Percentiles rank a stretch among this genome's conserved stretches.
phyloP scores from a whole-genome alignment of 2,329 filamentous ascomycete species.

The Arthrobotrys megalospora region DNA sequence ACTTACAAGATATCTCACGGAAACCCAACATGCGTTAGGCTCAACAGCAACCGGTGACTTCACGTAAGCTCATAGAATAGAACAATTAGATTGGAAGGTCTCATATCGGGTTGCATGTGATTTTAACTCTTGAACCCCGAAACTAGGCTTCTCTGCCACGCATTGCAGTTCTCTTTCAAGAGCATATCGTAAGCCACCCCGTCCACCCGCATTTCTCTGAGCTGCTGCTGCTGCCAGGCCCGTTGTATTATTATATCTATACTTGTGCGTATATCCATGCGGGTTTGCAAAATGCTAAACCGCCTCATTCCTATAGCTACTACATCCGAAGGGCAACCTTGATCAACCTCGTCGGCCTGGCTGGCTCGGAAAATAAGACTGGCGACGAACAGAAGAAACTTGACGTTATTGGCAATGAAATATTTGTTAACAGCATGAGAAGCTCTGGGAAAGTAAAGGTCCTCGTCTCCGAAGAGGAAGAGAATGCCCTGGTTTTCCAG shows the following conservation, averaged over 20 bases:
- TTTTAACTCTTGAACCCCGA: conserved; percentile 7
- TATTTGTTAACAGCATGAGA: conserved; percentile 96
- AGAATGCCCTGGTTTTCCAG: conserved; percentile 88
- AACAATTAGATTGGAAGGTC: neutral
- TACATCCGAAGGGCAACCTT: conserved; percentile 65
- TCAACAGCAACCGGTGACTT: conserved; percentile 89
- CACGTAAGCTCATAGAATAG: conserved; percentile 76
- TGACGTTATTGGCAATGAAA: conserved; percentile 97
- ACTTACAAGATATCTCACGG: conserved; percentile 93
- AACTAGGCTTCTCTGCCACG: conserved; percentile 89
- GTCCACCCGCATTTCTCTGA: neutral
- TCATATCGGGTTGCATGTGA: neutral
- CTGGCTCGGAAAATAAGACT: conserved; percentile 93
- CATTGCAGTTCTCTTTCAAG: conserved; percentile 99
- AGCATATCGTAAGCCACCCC: conserved; percentile 78
- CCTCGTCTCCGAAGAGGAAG: conserved; percentile 98
- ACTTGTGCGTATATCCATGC: neutral
- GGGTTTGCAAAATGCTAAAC: neutral
- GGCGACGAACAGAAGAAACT: conserved; percentile 99
- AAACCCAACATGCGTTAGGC: conserved; percentile 90
- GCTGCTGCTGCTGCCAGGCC: no score
- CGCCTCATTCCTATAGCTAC: conserved; percentile 23
- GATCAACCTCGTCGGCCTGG: conserved; percentile 81
- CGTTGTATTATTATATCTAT: neutral
- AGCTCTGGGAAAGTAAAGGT: conserved; percentile 91